phyloP scores from a whole-genome alignment of 108 stramenopile species.

The Hondaea fermentalgiana region DNA sequence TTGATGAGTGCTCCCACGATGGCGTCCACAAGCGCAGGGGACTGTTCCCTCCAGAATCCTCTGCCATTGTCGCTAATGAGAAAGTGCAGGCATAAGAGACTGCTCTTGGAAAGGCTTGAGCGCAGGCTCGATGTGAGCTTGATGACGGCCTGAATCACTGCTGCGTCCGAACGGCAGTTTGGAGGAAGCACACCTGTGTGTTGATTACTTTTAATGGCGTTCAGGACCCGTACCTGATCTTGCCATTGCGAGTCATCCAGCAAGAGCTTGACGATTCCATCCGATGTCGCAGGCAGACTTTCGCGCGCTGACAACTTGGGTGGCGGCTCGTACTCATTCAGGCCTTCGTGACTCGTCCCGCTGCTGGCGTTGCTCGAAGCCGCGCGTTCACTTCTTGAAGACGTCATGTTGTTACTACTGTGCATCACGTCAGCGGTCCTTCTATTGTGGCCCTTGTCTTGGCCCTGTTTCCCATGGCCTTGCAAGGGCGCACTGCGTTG shows the following conservation, averaged over 20 bases:
- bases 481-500: not conserved
- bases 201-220: not conserved
- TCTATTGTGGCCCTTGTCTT: not conserved
- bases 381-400: not conserved
- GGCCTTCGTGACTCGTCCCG: not conserved
- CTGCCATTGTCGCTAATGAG: not conserved
- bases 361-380: not conserved
- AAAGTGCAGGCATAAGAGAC: not conserved
- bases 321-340: not conserved
- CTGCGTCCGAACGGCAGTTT: not conserved
- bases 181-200: not conserved
- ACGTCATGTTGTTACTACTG: not conserved
- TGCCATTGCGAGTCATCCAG: slow-evolving; percentile 11
- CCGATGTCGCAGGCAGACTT: not conserved
- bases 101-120: not conserved
- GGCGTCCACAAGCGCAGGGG: not conserved
- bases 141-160: not conserved
- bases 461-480: not conserved
- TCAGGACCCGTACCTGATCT: not conserved
- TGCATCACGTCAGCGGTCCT: not conserved
- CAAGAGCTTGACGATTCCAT: not conserved
- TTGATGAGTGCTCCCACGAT: not conserved
- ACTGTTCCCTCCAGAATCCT: not conserved
- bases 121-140: slow-evolving; percentile 6
- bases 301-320: not conserved